A percentile compares a stretch with the other conserved stretches of the same genome.
phyloP scores from a whole-genome alignment of 1,139 yeast genomes.

The Diutina scorzettiae region DNA sequence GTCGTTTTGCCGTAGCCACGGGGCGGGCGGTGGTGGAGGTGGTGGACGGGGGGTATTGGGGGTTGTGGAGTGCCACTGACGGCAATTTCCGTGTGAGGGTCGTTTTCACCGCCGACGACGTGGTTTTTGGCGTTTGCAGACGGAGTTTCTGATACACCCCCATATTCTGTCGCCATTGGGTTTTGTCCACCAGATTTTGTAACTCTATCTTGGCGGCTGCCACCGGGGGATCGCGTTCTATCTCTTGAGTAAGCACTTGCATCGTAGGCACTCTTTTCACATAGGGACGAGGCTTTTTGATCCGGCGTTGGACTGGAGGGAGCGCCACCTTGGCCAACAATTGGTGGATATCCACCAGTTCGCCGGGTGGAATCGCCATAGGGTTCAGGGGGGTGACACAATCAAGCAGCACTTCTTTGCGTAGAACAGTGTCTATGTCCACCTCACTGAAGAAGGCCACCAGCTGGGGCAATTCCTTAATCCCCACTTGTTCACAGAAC shows the following conservation, averaged over 20 bases:
- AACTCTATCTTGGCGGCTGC: background rate
- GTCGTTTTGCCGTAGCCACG: constrained; percentile 5
- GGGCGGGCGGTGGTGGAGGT: background rate
- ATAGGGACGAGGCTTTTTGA: background rate
- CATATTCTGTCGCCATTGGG: background rate
- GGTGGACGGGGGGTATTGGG: too few species aligned
- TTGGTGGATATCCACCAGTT: constrained; percentile 48
- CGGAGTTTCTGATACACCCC: background rate
- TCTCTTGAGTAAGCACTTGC: background rate
- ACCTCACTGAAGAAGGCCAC: constrained; percentile 94
- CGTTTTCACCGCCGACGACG: background rate
- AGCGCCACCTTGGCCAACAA: constrained; percentile 15
- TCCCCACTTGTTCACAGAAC: constrained; percentile 89
- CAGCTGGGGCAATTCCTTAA: constrained; percentile 81
- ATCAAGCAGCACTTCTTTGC: constrained; percentile 82
- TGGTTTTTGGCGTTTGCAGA: background rate
- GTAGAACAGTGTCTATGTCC: constrained; percentile 74
- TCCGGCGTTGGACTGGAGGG: background rate
- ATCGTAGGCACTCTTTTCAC: background rate
- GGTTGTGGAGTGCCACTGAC: too few species aligned
- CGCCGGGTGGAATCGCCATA: constrained; percentile 65
- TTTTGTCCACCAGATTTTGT: background rate
- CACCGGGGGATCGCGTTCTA: background rate
- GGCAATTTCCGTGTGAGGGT: background rate
- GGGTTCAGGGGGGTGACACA: constrained; percentile 89